Evolutionary conservation across 1,139 yeast species (phyloP).

Genomic region (Torulaspora pretoriensis): DNA sequence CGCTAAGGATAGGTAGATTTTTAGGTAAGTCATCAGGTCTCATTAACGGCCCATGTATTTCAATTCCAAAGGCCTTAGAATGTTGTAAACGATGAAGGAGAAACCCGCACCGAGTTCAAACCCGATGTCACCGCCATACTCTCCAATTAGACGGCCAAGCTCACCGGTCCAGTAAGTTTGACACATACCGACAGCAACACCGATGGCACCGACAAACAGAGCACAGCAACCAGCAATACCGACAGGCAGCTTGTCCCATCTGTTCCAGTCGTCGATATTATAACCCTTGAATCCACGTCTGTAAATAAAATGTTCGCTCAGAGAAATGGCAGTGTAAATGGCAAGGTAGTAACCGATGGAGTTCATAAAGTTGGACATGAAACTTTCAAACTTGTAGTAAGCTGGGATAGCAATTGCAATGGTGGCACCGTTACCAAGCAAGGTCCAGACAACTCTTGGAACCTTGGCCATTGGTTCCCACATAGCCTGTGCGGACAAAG

Average conservation of each 20-base stretch:
- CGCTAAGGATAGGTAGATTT: background rate
- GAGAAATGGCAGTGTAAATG: conserved; percentile 66
- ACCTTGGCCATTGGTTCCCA: conserved; percentile 68
- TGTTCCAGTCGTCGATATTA: conserved; percentile 57
- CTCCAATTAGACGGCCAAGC: conserved; percentile 59
- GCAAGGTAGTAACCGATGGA: conserved; percentile 88
- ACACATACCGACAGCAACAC: conserved; percentile 81
- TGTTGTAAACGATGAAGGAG: conserved; percentile 59
- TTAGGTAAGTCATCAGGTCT: no score
- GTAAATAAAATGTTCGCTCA: conserved; percentile 77
- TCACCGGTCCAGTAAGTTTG: conserved; percentile 82
- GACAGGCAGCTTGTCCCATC: conserved; percentile 56
- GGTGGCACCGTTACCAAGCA: conserved; percentile 68
- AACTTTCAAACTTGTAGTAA: conserved; percentile 64
- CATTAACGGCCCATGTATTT: conserved; percentile 45
- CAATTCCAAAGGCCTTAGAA: conserved; percentile 64
- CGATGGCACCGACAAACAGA: conserved; percentile 78
- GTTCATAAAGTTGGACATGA: conserved; percentile 84
- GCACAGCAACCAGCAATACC: conserved; percentile 77
- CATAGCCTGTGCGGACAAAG: conserved; percentile 77
- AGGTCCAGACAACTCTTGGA: conserved; percentile 81
- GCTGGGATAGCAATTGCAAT: conserved; percentile 88
- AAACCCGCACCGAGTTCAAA: conserved; percentile 74
- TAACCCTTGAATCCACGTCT: conserved; percentile 60
- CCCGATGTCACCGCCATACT: conserved; percentile 79